Evolutionary conservation across 2,329 filamentous ascomycete genomes (phyloP).

Genomic region (Diaporthe humulicola): DNA sequence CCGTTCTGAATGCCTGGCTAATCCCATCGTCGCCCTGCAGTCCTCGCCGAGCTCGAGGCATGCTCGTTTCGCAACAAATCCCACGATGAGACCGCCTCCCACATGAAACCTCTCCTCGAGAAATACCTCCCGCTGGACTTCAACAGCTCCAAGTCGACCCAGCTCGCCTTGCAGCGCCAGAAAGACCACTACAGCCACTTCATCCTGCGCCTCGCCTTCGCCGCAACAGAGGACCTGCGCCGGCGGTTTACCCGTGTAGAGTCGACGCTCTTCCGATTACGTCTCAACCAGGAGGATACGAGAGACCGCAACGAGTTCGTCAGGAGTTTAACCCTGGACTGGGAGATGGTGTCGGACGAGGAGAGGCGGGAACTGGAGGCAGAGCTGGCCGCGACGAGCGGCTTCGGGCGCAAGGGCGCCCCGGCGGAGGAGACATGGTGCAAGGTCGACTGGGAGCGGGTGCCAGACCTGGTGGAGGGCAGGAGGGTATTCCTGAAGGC

Average conservation of each 20-base stretch:
- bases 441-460: conserved; percentile 95
- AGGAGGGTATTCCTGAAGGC: conserved; percentile 81
- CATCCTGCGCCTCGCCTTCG: conserved; percentile 93
- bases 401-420: conserved; percentile 54
- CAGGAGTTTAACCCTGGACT: conserved; percentile 81
- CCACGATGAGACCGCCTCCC: conserved; percentile 82
- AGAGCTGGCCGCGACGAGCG: conserved; percentile 68
- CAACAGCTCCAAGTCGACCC: conserved; percentile 74
- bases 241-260: conserved; percentile 89
- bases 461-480: conserved; percentile 89
- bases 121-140: conserved; percentile 87
- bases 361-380: conserved; percentile 77
- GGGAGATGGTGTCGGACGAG: conserved; percentile 84
- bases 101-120: conserved; percentile 88
- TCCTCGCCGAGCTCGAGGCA: conserved; percentile 90
- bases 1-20: conserved; percentile 31
- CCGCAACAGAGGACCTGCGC: conserved; percentile 89
- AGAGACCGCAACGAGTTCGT: conserved; percentile 84
- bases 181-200: conserved; percentile 99
- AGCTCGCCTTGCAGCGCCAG: conserved; percentile 80
- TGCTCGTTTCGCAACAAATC: conserved; percentile 95
- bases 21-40: conserved; percentile 55
- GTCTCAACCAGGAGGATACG: conserved; percentile 82
- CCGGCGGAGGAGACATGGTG: conserved; percentile 87
- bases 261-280: conserved; percentile 87